phyloP scores from a whole-genome alignment of 768 basidiomycete species.

The Coprinopsis strossmayeri region DNA sequence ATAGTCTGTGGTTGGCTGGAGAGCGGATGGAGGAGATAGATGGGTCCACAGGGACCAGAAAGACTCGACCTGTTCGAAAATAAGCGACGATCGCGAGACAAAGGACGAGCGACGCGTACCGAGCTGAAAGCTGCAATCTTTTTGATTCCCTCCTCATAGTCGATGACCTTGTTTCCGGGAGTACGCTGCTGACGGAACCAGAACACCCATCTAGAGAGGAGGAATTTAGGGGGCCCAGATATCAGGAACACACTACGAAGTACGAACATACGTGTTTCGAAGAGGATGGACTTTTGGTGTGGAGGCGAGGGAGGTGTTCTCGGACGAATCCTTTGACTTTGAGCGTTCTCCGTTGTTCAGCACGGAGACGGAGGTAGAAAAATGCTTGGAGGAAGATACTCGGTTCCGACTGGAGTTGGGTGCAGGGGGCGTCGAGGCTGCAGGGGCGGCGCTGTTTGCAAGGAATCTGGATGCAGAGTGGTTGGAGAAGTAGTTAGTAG shows the following conservation, averaged over 20 bases:
- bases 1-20: constrained; percentile 89
- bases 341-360: constrained; percentile 33
- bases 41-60: constrained; percentile 96
- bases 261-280: constrained; percentile 85
- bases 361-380: constrained; percentile 38
- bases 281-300: constrained; percentile 57
- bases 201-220: constrained; percentile 67
- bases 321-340: constrained; percentile 33
- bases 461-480: constrained; percentile 70
- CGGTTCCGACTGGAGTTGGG: constrained; percentile 36
- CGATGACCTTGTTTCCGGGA: constrained; percentile 83
- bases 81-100: not conserved
- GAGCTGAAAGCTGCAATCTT: constrained; percentile 87
- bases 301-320: constrained; percentile 27
- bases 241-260: constrained; percentile 19
- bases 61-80: constrained; percentile 67
- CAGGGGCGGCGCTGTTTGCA: constrained; percentile 34
- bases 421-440: constrained; percentile 16
- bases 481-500: constrained; percentile 76
- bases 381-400: constrained; percentile 59
- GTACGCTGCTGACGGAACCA: constrained; percentile 90
- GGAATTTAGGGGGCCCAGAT: constrained; percentile 18
- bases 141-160: constrained; percentile 94
- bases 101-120: constrained; percentile 33
- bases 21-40: constrained; percentile 74